Evolutionary conservation across 2,329 filamentous ascomycete species (phyloP).

Genomic region (Taxawa tesnikishii): DNA sequence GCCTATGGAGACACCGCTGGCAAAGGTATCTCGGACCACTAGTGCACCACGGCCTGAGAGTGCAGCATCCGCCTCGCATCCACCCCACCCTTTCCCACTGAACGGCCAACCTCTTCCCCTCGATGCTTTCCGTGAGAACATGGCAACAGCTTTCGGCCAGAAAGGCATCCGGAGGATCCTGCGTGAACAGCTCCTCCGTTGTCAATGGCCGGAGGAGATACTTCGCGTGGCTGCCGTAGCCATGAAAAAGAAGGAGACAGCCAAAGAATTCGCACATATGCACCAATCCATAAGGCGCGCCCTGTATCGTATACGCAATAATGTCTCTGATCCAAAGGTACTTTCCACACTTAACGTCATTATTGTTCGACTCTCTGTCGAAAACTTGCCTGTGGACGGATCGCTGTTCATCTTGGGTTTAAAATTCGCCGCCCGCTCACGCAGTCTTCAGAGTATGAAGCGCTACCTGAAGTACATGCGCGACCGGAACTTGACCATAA

Average conservation of each 20-base stretch:
- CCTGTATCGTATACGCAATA: conserved; percentile 19
- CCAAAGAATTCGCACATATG: conserved; percentile 12
- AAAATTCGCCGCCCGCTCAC: conserved; percentile 21
- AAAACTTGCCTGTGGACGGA: conserved; percentile 11
- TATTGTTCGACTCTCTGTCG: conserved; percentile 14
- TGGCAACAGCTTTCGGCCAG: conserved; percentile 8
- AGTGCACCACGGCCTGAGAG: background rate
- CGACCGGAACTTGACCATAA: conserved; percentile 11
- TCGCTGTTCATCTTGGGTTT: conserved; percentile 15
- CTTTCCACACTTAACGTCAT: conserved; percentile 15
- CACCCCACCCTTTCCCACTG: conserved; percentile 2
- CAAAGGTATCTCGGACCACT: too few relatives aligned
- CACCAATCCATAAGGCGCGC: conserved; percentile 17
- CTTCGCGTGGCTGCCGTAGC: conserved; percentile 17
- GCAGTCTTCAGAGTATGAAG: conserved; percentile 19
- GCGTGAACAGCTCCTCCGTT: conserved; percentile 17
- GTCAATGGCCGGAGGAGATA: conserved; percentile 16
- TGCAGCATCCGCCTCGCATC: too few relatives aligned
- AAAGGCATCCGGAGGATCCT: conserved; percentile 9
- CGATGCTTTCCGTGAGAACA: conserved; percentile 11
- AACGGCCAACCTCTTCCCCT: conserved; percentile 4
- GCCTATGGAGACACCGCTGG: too few relatives aligned
- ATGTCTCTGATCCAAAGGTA: conserved; percentile 16
- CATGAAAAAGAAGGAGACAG: conserved; percentile 11
- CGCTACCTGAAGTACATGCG: conserved; percentile 15